These are phyloP conservation scores for Hondaea fermentalgiana DNA, from an alignment of 108 stramenopile species.

Conservation along the genomic window DNA sequence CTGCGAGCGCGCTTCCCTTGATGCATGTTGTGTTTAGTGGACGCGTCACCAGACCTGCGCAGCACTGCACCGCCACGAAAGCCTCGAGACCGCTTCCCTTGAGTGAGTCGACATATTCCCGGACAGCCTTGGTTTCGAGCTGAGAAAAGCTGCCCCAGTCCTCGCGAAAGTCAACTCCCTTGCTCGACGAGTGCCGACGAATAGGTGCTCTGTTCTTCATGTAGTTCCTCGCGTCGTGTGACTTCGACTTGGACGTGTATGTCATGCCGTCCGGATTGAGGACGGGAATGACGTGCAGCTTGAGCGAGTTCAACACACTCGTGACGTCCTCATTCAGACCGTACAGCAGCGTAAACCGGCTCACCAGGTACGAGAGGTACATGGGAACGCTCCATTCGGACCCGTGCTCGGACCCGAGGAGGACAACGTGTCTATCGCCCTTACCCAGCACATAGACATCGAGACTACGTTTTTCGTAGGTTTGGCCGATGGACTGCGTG, in stretches of 20 bases:
- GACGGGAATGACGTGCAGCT: neutral
- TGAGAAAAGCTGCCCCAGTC: neutral
- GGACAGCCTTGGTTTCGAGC: constrained; percentile 6
- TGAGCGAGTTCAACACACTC: neutral
- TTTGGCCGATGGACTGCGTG: neutral
- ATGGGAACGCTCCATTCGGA: constrained; percentile 3
- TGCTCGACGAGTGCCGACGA: neutral
- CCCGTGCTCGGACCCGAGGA: constrained; percentile 5
- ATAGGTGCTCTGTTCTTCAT: neutral
- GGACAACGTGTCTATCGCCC: neutral
- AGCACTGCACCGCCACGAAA: neutral
- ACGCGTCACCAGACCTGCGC: neutral
- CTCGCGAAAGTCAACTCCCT: constrained; percentile 12
- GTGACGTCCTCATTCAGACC: constrained; percentile 2
- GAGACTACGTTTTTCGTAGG: neutral
- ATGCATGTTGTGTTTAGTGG: neutral
- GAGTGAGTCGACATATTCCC: neutral
- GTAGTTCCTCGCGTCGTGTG: neutral
- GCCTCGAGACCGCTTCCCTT: neutral
- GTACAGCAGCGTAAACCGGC: neutral
- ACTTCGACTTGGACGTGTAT: neutral
- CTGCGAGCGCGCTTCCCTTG: neutral
- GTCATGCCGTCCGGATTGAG: neutral
- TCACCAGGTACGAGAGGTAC: constrained; percentile 4
- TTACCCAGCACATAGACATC: neutral